Evolutionary conservation across 768 basidiomycete species (phyloP).

Genomic region (Lactarius akahatsu): DNA sequence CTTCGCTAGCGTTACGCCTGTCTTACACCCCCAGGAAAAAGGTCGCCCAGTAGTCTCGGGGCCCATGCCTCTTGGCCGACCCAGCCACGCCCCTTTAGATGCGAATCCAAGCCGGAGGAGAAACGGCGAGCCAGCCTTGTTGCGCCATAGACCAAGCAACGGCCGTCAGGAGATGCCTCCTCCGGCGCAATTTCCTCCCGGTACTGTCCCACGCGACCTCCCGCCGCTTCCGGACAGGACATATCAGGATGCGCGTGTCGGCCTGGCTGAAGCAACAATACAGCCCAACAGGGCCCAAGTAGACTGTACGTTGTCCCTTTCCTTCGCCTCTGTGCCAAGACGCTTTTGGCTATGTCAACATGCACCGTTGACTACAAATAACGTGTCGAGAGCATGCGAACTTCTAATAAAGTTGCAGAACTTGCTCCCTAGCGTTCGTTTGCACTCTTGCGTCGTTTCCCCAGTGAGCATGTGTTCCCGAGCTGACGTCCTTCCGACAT

Average conservation of each 20-base stretch:
- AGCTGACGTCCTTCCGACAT: slow-evolving; percentile 9
- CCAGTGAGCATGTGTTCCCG: neutral
- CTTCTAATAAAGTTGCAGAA: neutral
- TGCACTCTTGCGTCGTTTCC: neutral
- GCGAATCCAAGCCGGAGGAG: slow-evolving; percentile 13
- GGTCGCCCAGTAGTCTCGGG: slow-evolving; percentile 31
- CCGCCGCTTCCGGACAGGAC: neutral
- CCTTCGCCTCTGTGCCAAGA: neutral
- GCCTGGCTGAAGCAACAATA: slow-evolving; percentile 5
- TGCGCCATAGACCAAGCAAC: neutral
- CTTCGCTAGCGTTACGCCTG: slow-evolving; percentile 30
- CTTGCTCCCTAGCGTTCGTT: neutral
- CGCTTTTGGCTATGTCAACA: neutral
- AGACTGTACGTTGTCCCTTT: slow-evolving; percentile 13
- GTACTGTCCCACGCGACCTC: neutral
- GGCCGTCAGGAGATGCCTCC: slow-evolving; percentile 4
- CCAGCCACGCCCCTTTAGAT: slow-evolving; percentile 4
- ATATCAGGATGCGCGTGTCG: slow-evolving; percentile 6
- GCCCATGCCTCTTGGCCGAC: slow-evolving; percentile 32
- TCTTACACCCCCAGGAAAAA: slow-evolving; percentile 16
- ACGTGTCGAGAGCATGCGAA: neutral
- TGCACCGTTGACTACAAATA: neutral
- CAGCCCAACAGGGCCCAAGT: slow-evolving; percentile 2
- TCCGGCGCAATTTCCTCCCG: neutral
- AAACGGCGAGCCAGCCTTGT: neutral